Conservation (phyloP, 441 rosid genomes). For the Daphne laureola region DNA sequence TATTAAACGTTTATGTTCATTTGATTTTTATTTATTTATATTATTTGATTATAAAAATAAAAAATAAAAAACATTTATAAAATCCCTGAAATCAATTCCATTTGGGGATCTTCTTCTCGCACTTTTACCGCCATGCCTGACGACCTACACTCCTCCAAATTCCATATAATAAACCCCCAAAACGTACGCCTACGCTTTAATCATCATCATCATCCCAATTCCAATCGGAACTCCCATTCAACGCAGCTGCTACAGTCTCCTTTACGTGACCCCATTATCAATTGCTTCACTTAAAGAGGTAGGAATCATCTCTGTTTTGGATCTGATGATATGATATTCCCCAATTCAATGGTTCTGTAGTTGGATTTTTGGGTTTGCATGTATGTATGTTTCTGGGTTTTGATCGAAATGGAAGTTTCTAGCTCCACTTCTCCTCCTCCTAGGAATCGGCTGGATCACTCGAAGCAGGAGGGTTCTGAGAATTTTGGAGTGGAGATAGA, state of each 20-base stretch:
- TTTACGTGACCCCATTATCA: neutral
- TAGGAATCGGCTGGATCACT: constrained; percentile 22
- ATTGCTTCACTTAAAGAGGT: constrained; percentile 9
- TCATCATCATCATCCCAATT: too few relatives aligned
- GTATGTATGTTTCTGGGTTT: constrained; percentile 9
- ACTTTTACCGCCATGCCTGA: too few relatives aligned
- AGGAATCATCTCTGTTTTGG: constrained; percentile 5
- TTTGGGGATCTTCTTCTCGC: neutral
- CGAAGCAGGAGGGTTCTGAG: constrained; percentile 25
- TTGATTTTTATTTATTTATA: too few relatives aligned
- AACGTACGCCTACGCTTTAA: too few relatives aligned
- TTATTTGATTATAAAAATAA: too few relatives aligned
- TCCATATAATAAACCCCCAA: too few relatives aligned
- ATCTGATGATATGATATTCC: constrained; percentile 10
- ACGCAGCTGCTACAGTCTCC: neutral
- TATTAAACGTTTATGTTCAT: too few relatives aligned
- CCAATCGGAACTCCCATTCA: neutral
- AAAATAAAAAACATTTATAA: too few relatives aligned
- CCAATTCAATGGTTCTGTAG: constrained; percentile 11
- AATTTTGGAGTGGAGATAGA: constrained; percentile 27
- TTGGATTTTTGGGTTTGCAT: constrained; percentile 3
- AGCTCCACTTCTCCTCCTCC: constrained; percentile 19
- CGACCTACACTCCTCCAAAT: too few relatives aligned
- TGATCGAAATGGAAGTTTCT: constrained; percentile 27
- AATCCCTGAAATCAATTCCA: neutral